Conservation (phyloP, 192 early-diverging fungal genomes). For the Pilaira anomala region DNA sequence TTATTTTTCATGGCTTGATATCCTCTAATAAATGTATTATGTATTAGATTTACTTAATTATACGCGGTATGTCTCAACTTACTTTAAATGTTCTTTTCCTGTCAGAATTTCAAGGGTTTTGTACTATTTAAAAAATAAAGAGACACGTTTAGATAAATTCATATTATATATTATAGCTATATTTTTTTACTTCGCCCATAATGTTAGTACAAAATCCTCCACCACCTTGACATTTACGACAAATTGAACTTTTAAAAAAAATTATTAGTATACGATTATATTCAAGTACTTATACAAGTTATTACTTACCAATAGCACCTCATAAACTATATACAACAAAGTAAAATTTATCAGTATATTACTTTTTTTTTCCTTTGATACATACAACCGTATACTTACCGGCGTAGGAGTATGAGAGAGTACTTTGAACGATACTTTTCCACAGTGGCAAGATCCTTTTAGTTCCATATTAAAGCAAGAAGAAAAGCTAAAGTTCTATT, state of each 20-base stretch:
- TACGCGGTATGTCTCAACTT: no score
- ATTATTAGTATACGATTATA: background rate
- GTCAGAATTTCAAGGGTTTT: slow-evolving; percentile 31
- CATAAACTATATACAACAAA: slow-evolving; percentile 38
- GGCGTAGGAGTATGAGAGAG: slow-evolving; percentile 50
- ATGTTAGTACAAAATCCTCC: slow-evolving; percentile 57
- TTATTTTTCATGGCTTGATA: slow-evolving; percentile 39
- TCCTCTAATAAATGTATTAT: background rate
- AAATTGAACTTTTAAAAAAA: slow-evolving; percentile 46
- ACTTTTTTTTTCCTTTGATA: background rate
- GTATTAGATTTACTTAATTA: no score
- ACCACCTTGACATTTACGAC: slow-evolving; percentile 61
- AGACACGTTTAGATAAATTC: background rate
- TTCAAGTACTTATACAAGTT: background rate
- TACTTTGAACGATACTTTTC: slow-evolving; percentile 50
- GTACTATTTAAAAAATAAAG: slow-evolving; percentile 18
- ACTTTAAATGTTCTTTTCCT: slow-evolving; percentile 32
- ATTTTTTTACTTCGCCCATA: slow-evolving; percentile 40
- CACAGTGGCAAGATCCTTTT: slow-evolving; percentile 63
- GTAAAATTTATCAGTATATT: no score
- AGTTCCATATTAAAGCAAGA: slow-evolving; percentile 37
- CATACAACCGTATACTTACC: slow-evolving; percentile 18
- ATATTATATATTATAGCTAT: background rate
- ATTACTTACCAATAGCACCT: slow-evolving; percentile 50
- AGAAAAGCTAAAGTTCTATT: background rate